phyloP scores from a whole-genome alignment of 352 stramenopile genomes.

The Globisporangium abappressorium region DNA sequence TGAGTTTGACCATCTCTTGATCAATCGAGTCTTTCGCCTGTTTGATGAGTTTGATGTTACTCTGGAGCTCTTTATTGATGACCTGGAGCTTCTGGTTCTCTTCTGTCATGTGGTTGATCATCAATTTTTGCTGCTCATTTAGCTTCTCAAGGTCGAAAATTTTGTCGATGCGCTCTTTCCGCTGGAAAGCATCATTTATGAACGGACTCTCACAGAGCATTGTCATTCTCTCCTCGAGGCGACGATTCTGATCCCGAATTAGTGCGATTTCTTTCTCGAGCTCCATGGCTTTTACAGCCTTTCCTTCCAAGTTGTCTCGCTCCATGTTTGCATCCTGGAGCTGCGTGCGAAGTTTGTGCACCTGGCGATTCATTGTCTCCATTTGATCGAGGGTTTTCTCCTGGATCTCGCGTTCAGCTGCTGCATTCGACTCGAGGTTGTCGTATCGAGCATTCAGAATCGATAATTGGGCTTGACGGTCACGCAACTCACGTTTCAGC shows the following conservation, averaged over 20 bases:
- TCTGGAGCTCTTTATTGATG: slow-evolving; percentile 80
- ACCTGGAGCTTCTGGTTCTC: slow-evolving; percentile 82
- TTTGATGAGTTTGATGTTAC: slow-evolving; percentile 78
- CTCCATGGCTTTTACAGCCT: slow-evolving; percentile 58
- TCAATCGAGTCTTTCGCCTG: slow-evolving; percentile 68
- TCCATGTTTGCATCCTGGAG: slow-evolving; percentile 76
- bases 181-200: slow-evolving; percentile 90
- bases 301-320: slow-evolving; percentile 75
- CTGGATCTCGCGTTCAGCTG: slow-evolving; percentile 86
- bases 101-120: slow-evolving; percentile 64
- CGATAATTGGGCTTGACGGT: slow-evolving; percentile 76
- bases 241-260: slow-evolving; percentile 78
- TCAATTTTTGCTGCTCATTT: slow-evolving; percentile 70
- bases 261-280: slow-evolving; percentile 77
- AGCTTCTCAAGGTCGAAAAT: slow-evolving; percentile 84
- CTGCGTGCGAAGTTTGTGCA: slow-evolving; percentile 85
- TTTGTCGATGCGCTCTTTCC: slow-evolving; percentile 84
- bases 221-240: slow-evolving; percentile 89
- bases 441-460: slow-evolving; percentile 89
- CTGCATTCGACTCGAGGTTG: slow-evolving; percentile 79
- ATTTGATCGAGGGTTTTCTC: slow-evolving; percentile 85
- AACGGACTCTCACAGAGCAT: slow-evolving; percentile 92
- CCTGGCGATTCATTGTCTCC: slow-evolving; percentile 90
- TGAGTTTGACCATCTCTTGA: slow-evolving; percentile 55
- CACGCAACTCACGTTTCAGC: slow-evolving; percentile 70